These are phyloP conservation scores for Blepharisma undulans DNA, from an alignment of 169 alveolate genomes.

Conservation along the genomic window DNA sequence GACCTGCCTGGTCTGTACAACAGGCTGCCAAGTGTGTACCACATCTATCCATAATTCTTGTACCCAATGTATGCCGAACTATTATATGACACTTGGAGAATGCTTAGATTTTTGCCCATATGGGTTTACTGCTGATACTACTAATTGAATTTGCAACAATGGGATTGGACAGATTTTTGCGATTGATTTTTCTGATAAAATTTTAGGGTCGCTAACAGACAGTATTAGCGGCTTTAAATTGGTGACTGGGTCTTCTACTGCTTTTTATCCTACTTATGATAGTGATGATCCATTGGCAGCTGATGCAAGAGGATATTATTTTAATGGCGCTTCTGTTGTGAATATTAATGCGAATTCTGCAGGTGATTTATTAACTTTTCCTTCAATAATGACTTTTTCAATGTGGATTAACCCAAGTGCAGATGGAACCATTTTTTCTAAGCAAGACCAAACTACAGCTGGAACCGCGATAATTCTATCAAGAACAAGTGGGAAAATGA, in stretches of 20 bases:
- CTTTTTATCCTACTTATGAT: slow-evolving; percentile 23
- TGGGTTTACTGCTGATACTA: neutral
- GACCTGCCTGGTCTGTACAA: neutral
- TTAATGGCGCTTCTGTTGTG: slow-evolving; percentile 2
- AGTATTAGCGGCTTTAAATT: neutral
- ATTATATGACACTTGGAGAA: neutral
- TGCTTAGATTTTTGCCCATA: slow-evolving; percentile 17
- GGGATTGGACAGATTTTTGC: neutral
- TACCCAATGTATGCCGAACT: neutral
- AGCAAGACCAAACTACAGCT: neutral
- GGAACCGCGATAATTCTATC: neutral
- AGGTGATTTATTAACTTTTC: neutral
- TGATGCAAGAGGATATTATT: slow-evolving; percentile 20
- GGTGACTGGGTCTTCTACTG: neutral
- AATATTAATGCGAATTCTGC: neutral
- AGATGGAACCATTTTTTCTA: slow-evolving; percentile 11
- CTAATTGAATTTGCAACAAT: neutral
- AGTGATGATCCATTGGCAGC: slow-evolving; percentile 20
- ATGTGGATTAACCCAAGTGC: neutral
- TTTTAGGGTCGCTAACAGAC: neutral
- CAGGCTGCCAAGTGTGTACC: neutral
- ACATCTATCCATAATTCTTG: neutral
- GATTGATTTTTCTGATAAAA: neutral
- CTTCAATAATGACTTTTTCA: neutral
- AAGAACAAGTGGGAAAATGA: neutral